These are phyloP conservation scores for Mycogone perniciosa DNA, from an alignment of 2,329 filamentous ascomycete species.

Conservation along the genomic window DNA sequence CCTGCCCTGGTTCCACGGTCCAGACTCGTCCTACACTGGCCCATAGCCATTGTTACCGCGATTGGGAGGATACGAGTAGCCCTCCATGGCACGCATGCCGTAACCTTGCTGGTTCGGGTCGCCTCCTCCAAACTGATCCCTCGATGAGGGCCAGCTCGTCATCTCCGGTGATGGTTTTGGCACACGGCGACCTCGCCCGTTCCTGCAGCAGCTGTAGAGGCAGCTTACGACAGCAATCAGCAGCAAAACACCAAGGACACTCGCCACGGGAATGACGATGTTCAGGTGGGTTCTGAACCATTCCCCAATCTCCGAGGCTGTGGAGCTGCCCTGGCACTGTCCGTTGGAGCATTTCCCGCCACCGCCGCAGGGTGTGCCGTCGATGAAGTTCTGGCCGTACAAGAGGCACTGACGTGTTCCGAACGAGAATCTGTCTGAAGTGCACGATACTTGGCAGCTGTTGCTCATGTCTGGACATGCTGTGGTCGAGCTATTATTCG, in stretches of 20 bases:
- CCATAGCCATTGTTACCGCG: constrained; percentile 12
- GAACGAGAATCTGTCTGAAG: constrained; percentile 33
- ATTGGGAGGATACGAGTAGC: constrained; percentile 7
- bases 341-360: constrained; percentile 78
- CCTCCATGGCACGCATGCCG: constrained; percentile 1
- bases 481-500: constrained; percentile 67
- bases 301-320: constrained; percentile 61
- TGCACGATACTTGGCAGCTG: constrained; percentile 72
- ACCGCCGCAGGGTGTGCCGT: constrained; percentile 78
- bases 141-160: constrained; percentile 15
- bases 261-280: constrained; percentile 74
- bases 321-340: constrained; percentile 63
- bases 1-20: constrained; percentile 1
- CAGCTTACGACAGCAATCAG: constrained; percentile 64
- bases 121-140: constrained; percentile 13
- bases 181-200: constrained; percentile 18
- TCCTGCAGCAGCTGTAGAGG: constrained; percentile 42
- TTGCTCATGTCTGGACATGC: constrained; percentile 52
- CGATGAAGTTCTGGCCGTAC: constrained; percentile 86
- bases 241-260: constrained; percentile 65
- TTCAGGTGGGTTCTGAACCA: constrained; percentile 75
- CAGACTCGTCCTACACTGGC: constrained; percentile 4
- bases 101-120: neutral
- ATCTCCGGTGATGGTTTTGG: constrained; percentile 17
- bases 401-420: constrained; percentile 53